phyloP scores from a whole-genome alignment of 257 asterid species.

The Nicotiana paniculata region DNA sequence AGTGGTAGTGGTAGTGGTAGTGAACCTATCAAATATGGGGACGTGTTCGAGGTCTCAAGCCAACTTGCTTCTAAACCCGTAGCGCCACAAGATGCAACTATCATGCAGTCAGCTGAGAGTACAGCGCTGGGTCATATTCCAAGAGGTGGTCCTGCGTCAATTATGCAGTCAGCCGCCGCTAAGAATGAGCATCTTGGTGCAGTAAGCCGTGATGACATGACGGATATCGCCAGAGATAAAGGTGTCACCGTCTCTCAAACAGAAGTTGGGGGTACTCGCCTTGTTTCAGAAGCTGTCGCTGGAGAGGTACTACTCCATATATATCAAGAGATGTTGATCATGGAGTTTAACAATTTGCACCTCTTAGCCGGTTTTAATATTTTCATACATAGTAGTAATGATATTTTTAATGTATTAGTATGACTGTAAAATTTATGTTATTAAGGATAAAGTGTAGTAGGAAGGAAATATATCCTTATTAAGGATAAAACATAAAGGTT shows the following conservation, averaged over 20 bases:
- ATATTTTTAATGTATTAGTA: no score
- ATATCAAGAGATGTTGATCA: not conserved
- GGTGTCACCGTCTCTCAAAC: slow-evolving; percentile 50
- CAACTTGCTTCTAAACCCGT: slow-evolving; percentile 43
- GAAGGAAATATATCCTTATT: no score
- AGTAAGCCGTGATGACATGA: slow-evolving; percentile 31
- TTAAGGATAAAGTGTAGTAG: no score
- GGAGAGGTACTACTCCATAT: slow-evolving; percentile 33
- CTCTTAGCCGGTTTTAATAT: no score
- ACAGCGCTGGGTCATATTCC: slow-evolving; percentile 36
- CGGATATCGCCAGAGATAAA: slow-evolving; percentile 17
- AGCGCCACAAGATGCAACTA: slow-evolving; percentile 63
- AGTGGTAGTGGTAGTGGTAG: no score
- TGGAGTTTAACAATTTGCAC: no score
- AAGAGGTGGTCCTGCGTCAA: slow-evolving; percentile 47
- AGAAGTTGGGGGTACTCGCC: slow-evolving; percentile 32
- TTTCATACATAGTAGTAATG: no score
- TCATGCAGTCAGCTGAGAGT: slow-evolving; percentile 54
- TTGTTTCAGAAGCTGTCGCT: slow-evolving; percentile 52
- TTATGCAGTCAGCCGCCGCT: slow-evolving; percentile 56
- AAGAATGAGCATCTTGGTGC: slow-evolving; percentile 36
- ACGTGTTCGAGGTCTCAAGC: slow-evolving; percentile 55
- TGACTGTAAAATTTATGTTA: no score
- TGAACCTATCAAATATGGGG: slow-evolving; percentile 45
- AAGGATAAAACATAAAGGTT: no score